These are phyloP conservation scores for Penicillium expansum DNA, from an alignment of 2,329 filamentous ascomycete species.

Conservation along the genomic window DNA sequence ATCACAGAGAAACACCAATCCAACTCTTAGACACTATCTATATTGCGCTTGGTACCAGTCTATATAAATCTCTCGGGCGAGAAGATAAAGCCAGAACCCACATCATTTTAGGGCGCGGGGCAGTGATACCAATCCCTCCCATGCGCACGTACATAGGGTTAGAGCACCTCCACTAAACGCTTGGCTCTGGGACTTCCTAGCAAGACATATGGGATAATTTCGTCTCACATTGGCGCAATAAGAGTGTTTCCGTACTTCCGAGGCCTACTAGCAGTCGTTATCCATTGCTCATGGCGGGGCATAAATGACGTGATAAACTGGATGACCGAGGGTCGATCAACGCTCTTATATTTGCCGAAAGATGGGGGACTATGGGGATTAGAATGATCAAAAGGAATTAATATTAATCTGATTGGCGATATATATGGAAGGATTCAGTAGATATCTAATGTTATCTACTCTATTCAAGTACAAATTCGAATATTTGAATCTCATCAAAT, in stretches of 20 bases:
- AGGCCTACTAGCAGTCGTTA: constrained; percentile 6
- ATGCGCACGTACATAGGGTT: constrained; percentile 17
- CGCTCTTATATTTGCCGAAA: not conserved
- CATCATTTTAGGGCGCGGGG: constrained; percentile 15
- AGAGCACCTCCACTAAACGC: constrained; percentile 11
- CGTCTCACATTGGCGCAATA: constrained; percentile 11
- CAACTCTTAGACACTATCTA: constrained; percentile 11
- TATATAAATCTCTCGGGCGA: constrained; percentile 21
- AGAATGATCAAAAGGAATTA: not conserved
- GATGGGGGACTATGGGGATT: not conserved
- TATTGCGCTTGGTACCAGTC: constrained; percentile 9
- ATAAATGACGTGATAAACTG: constrained; percentile 31
- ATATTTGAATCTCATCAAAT: not conserved
- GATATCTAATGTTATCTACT: not conserved
- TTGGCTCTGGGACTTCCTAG: constrained; percentile 1
- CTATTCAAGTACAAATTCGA: not conserved
- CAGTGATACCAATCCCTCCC: constrained; percentile 16
- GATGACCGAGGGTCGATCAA: constrained; percentile 6
- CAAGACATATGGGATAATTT: constrained; percentile 5
- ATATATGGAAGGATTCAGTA: not conserved
- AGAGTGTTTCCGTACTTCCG: constrained; percentile 6
- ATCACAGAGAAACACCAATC: not conserved
- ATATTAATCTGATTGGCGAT: not conserved
- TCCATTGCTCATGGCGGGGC: constrained; percentile 35
- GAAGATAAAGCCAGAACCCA: constrained; percentile 13